Conservation (phyloP, 2,329 filamentous ascomycete species). For the Neodidymelliopsis sp. region DNA sequence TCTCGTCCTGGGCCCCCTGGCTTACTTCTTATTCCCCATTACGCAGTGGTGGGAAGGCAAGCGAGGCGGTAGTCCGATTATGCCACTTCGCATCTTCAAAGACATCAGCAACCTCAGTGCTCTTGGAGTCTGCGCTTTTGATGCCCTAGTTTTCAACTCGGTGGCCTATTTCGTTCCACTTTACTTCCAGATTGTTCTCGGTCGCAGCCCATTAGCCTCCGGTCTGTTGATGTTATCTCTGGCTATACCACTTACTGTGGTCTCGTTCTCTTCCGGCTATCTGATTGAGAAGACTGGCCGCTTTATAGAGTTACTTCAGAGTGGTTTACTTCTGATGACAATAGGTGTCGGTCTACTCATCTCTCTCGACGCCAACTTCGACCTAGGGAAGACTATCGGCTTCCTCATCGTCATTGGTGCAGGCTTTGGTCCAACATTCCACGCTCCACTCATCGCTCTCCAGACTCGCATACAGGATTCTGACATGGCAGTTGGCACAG, state of each 20-base stretch:
- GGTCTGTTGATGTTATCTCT: conserved; percentile 68
- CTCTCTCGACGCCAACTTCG: conserved; percentile 19
- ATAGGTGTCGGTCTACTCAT: conserved; percentile 46
- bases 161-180: conserved; percentile 75
- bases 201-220: conserved; percentile 65
- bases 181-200: conserved; percentile 74
- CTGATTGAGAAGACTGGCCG: conserved; percentile 54
- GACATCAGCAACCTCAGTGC: conserved; percentile 64
- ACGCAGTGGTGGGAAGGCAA: conserved; percentile 70
- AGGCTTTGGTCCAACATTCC: conserved; percentile 63
- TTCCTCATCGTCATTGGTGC: conserved; percentile 60
- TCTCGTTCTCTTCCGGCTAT: conserved; percentile 57
- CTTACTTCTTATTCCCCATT: conserved; percentile 61
- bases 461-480: conserved; percentile 65
- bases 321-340: conserved; percentile 43
- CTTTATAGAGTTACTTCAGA: conserved; percentile 49
- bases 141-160: conserved; percentile 68
- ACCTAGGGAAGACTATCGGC: conserved; percentile 50
- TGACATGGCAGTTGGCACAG: conserved; percentile 60
- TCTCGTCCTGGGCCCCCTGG: conserved; percentile 57
- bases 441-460: conserved; percentile 62
- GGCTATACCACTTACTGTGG: conserved; percentile 54
- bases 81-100: conserved; percentile 72
- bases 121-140: conserved; percentile 58
- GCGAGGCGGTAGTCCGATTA: conserved; percentile 69